Conservation (phyloP, 371 early-diverging fungal genomes). For the Apophysomyces trapeziformis region DNA sequence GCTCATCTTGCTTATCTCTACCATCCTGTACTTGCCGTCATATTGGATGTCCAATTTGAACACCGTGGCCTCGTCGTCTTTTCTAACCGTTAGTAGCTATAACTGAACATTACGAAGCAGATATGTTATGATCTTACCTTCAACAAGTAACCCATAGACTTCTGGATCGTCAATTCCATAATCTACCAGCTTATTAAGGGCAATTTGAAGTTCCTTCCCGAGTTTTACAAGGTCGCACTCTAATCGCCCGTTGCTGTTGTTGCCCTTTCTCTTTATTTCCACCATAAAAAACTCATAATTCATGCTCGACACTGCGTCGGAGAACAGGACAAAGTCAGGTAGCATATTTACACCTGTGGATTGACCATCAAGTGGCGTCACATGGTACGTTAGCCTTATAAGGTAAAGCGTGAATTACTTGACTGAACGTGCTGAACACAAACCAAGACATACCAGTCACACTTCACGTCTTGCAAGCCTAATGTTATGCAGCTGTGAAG, state of each 20-base stretch:
- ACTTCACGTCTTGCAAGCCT: no score
- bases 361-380: neutral
- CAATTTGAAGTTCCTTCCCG: constrained; percentile 11
- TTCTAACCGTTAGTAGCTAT: neutral
- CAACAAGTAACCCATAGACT: no score
- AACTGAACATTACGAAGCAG: no score
- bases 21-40: constrained; percentile 9
- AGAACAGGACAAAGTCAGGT: constrained; percentile 5
- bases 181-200: constrained; percentile 1
- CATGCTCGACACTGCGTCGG: neutral
- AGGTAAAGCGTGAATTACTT: no score
- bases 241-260: constrained; percentile 11
- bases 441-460: no score
- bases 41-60: constrained; percentile 4
- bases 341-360: neutral
- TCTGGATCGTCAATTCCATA: constrained; percentile 7
- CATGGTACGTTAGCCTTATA: neutral
- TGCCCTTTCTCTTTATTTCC: constrained; percentile 1
- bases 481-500: no score
- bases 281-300: constrained; percentile 8
- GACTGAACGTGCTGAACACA: no score
- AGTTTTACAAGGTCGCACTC: constrained; percentile 1
- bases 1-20: neutral
- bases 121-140: no score
- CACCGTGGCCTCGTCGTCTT: constrained; percentile 8